Evolutionary conservation across 208 protist species (phyloP), one percentile per base, ranked within the genome.

Genomic region (Novymonas esmeraldas): DNA sequence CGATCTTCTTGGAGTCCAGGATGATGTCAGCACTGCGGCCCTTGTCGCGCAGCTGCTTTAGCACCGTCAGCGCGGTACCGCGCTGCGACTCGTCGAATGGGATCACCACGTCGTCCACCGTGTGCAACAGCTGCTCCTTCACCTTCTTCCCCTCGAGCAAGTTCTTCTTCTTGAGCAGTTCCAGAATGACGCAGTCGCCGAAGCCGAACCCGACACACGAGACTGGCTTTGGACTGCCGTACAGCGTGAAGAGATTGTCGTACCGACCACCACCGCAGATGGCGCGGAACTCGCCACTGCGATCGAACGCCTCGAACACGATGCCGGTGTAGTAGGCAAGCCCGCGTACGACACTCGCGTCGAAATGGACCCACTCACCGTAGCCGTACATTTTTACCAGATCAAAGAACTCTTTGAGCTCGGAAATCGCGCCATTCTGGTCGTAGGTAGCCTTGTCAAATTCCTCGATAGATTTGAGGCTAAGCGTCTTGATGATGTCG

Each of bases 241-340:
- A 98, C 29, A 94, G 94, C 28, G 85, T 90, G 45, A 98, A 82
- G 18, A 98, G 86, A 48, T 89, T 89, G 85, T 99, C 96, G 81
- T 99, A 99, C 33, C 97, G 85, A 34, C 97, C 97, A 24, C 97
- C 97, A 36, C 97, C 97, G 81, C 81, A 98, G 57, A 99, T 89
- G 31, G 97, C 97, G 56, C 97, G 90, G 42, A 98, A 90, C 68
- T 96, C 95, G 52, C 94, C 92, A 22, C 72, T 81, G 41, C 92
- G 84, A 64, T 98, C 97, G 64, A 98, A 98, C 26, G 83, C 94
- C 74, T 98, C 97, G 77, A 98, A 98, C 3, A 98, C 97, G 58
- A 98, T 94, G 42, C 97, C 97, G 24, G 97, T 98, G 87, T 98
- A 98, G 76, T 98, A 98, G 2, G 95, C 92, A 14, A 98, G 78